These are phyloP conservation scores for Podospora anserina DNA, from an alignment of 495 filamentous ascomycete species.

Conservation along the genomic window DNA sequence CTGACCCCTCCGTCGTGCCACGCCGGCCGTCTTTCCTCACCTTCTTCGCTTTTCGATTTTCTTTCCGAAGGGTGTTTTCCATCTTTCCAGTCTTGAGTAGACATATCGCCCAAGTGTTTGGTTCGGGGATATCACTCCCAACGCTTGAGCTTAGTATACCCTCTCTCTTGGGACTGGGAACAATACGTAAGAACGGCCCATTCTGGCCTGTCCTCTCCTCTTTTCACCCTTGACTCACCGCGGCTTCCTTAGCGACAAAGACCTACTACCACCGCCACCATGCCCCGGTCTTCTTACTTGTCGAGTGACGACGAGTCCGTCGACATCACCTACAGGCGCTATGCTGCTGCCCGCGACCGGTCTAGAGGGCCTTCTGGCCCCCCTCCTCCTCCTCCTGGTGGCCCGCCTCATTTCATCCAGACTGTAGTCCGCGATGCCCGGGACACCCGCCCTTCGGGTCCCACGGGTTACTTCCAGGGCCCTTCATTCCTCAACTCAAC, in stretches of 20 bases:
- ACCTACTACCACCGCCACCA: conserved; percentile 6
- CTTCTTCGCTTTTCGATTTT: conserved; percentile 13
- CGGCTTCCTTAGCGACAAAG: neutral
- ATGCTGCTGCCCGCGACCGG: conserved; percentile 17
- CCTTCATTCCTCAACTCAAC: conserved; percentile 36
- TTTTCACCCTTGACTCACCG: neutral
- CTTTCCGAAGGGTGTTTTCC: conserved; percentile 1
- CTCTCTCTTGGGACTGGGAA: neutral
- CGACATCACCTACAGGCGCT: conserved; percentile 45
- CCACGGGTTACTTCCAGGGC: conserved; percentile 35
- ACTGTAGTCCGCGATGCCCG: conserved; percentile 30
- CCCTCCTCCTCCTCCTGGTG: conserved; percentile 32
- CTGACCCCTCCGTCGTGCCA: conserved; percentile 33
- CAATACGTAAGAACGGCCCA: neutral
- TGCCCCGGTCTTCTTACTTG: conserved; percentile 20
- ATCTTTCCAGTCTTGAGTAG: neutral
- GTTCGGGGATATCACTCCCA: neutral
- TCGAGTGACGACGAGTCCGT: conserved; percentile 37
- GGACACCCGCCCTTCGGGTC: conserved; percentile 18
- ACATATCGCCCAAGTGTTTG: neutral
- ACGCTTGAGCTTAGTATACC: neutral
- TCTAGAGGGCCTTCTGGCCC: conserved; percentile 20
- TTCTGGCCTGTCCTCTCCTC: neutral
- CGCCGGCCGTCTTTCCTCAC: conserved; percentile 12
- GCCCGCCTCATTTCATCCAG: conserved; percentile 41